Evolutionary conservation across 164 flowering plant species (phyloP).

Genomic region (Chimonanthus salicifolius): DNA sequence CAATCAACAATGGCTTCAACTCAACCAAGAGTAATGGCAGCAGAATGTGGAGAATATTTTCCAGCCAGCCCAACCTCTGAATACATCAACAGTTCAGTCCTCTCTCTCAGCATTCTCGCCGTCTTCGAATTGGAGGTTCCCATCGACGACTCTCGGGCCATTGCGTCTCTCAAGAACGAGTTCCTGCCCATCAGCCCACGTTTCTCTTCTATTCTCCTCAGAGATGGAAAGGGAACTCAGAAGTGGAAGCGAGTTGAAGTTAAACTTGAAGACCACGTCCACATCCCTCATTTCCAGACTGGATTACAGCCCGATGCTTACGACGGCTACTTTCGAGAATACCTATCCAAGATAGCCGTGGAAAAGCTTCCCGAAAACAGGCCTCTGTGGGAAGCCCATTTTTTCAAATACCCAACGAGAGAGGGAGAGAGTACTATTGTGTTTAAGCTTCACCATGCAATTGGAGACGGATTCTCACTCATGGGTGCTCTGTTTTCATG

Average conservation of each 20-base stretch:
- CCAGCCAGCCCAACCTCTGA: constrained; percentile 10
- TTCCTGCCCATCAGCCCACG: constrained; percentile 10
- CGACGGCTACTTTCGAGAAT: constrained; percentile 27
- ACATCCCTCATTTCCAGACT: constrained; percentile 27
- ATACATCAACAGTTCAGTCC: constrained; percentile 4
- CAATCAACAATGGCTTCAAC: not conserved
- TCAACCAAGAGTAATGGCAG: not conserved
- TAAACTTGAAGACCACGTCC: constrained; percentile 41
- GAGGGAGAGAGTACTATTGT: constrained; percentile 35
- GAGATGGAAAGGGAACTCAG: constrained; percentile 29
- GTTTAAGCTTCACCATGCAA: constrained; percentile 61
- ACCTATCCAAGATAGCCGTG: constrained; percentile 32
- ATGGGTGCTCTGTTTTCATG: constrained; percentile 62
- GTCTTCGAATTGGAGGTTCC: constrained; percentile 8
- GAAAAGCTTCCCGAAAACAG: constrained; percentile 29
- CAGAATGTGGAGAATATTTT: not conserved
- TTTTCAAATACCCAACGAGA: constrained; percentile 52
- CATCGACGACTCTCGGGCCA: constrained; percentile 3
- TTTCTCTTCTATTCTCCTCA: constrained; percentile 18
- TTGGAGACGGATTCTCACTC: constrained; percentile 67
- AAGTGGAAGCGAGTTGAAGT: constrained; percentile 56
- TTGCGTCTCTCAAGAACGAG: not conserved
- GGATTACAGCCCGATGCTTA: constrained; percentile 29
- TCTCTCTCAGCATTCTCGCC: constrained; percentile 8
- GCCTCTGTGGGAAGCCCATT: constrained; percentile 61